These are phyloP conservation scores for Amanita fuliginea DNA, from an alignment of 768 basidiomycete genomes.

Conservation along the genomic window DNA sequence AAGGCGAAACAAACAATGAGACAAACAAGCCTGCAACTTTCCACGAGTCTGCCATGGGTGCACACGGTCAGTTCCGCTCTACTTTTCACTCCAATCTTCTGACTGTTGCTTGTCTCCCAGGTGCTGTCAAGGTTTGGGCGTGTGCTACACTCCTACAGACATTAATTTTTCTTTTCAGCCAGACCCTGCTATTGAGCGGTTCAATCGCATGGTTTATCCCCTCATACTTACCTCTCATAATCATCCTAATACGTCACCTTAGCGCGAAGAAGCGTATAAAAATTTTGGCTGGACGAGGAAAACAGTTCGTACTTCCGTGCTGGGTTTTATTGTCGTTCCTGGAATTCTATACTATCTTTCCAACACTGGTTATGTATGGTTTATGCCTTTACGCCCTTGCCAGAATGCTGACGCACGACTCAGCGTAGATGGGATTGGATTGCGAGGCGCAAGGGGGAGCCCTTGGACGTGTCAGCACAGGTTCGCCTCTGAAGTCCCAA, in stretches of 20 bases:
- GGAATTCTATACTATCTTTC: constrained; percentile 40
- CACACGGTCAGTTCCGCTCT: constrained; percentile 36
- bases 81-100: constrained; percentile 1
- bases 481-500: background rate
- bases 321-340: constrained; percentile 60
- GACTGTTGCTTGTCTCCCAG: constrained; percentile 19
- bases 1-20: constrained; percentile 23
- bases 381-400: background rate
- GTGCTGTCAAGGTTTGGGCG: constrained; percentile 42
- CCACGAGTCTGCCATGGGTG: constrained; percentile 25
- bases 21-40: constrained; percentile 22
- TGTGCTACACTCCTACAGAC: background rate
- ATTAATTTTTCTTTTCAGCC: constrained; percentile 15
- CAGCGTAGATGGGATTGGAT: constrained; percentile 46
- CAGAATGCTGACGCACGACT: constrained; percentile 6
- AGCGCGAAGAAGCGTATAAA: constrained; percentile 83
- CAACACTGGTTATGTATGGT: constrained; percentile 30
- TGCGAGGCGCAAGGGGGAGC: constrained; percentile 29
- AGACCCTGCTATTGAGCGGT: constrained; percentile 53
- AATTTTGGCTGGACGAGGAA: constrained; percentile 72
- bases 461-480: constrained; percentile 13
- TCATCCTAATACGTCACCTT: constrained; percentile 1
- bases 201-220: constrained; percentile 34
- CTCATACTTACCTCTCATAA: background rate
- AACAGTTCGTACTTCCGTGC: constrained; percentile 48